Evolutionary conservation across 2,329 filamentous ascomycete genomes (phyloP), one percentile per base, ranked within the genome.

Genomic region (Aspergillus novofumigatus): DNA sequence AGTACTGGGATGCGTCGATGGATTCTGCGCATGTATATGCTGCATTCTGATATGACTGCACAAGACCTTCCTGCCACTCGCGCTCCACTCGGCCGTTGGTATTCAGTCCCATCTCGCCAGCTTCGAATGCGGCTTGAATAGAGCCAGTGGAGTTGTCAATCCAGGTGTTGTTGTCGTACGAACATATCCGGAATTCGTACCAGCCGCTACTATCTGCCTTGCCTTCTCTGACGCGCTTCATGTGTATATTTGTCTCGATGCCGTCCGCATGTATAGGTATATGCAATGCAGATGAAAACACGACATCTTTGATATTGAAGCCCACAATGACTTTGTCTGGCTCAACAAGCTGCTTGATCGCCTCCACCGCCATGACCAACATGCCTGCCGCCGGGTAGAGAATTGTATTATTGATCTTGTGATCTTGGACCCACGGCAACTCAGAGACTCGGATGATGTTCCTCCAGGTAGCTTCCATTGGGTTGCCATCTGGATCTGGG

Each of bases 401-500:
- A 23, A 26, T 23, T 6, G 54, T 20, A 47, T 35, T 47, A 21
- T 54, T 35, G 35, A 63, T 54, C 28, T 74, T 66, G 54, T 82
- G 80, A 50, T 82, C 76, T 0, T 67, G 63, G 1, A 82, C 58
- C 81, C 81, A 83, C 1, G 63, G 62, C 28, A 57, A 44, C 14
- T 66, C 61, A 0, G 49, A 54, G 0, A 77, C 53, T 0, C 72
- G 70, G 9, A 81, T 67, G 20, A 78, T 67, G 51, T 78, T 77
- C 8, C 78, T 70, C 80, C 80, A 82, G 35, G 52, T 60, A 0
- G 71, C 64, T 47, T 67, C 65, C 11, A 60, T 49, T 4, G 59
- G 60, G 17, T 63, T 65, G 42, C 54, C 63, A n/a, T 67, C 55
- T 5, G 45, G 29, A 6, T 45, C 50, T 4, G 56, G 64, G 0